phyloP scores from a whole-genome alignment of 345 rosid genomes.

The Atalantia buxifolia region DNA sequence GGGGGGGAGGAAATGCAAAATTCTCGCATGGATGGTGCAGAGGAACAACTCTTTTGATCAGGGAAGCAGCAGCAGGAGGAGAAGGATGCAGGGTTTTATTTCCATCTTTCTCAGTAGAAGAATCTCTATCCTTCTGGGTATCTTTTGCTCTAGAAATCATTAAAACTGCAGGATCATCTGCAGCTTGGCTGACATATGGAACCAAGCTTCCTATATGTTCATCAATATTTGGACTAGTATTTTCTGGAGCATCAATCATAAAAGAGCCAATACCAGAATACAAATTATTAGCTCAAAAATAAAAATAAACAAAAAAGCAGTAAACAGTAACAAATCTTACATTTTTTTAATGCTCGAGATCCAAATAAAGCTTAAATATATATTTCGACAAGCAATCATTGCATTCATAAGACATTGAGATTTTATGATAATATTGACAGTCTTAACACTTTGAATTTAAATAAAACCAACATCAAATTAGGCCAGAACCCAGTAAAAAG shows the following conservation, averaged over 20 bases:
- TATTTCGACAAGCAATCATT: background rate
- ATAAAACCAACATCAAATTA: background rate
- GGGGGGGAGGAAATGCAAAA: constrained; percentile 83
- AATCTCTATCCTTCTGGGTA: constrained; percentile 12
- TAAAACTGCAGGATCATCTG: constrained; percentile 18
- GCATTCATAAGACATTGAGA: background rate
- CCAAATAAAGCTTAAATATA: background rate
- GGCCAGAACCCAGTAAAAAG: background rate
- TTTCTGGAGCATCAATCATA: constrained; percentile 37
- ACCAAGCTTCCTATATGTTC: constrained; percentile 26
- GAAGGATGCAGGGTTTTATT: constrained; percentile 30
- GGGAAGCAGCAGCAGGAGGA: background rate
- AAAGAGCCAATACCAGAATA: constrained; percentile 3
- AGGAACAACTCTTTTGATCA: constrained; percentile 1
- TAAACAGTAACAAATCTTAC: background rate
- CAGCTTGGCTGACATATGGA: constrained; percentile 24
- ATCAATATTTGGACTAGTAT: constrained; percentile 31
- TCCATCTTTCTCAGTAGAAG: constrained; percentile 28
- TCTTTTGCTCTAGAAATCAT: constrained; percentile 12
- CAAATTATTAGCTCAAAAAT: constrained; percentile 8
- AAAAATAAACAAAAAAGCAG: background rate
- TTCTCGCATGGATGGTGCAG: constrained; percentile 57
- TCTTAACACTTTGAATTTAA: background rate
- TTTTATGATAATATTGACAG: background rate
- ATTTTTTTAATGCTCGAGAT: background rate